Conservation (phyloP, 2,329 filamentous ascomycete species). For the Penicillium decumbens region DNA sequence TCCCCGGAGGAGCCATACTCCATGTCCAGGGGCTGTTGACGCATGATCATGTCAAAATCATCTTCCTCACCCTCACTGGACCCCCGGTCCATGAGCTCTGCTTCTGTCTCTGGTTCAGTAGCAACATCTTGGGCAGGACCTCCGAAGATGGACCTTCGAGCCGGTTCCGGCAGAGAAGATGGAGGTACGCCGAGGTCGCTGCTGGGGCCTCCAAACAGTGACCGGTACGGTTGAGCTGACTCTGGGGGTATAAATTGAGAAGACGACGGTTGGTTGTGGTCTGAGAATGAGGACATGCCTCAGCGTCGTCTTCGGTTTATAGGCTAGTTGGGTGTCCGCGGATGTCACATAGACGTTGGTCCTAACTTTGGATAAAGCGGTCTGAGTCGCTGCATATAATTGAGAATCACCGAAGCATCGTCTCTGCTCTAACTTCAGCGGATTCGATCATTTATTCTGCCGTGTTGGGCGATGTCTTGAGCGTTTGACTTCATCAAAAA, state of each 20-base stretch:
- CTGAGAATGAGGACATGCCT: conserved; percentile 30
- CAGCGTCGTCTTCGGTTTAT: conserved; percentile 1
- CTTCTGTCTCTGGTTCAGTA: conserved; percentile 11
- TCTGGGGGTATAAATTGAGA: conserved; percentile 21
- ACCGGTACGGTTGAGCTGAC: conserved; percentile 18
- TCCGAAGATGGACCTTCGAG: conserved; percentile 28
- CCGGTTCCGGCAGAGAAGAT: conserved; percentile 28
- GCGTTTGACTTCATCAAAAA: conserved; percentile 7
- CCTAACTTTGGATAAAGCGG: background rate
- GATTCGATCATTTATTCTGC: background rate
- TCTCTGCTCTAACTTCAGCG: background rate
- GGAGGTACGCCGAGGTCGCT: conserved; percentile 23
- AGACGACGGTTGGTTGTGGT: conserved; percentile 12
- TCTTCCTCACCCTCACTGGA: conserved; percentile 6
- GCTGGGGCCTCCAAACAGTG: conserved; percentile 24
- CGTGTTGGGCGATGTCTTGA: background rate
- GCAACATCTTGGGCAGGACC: conserved; percentile 24
- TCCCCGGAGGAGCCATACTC: conserved; percentile 25
- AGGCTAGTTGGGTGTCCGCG: background rate
- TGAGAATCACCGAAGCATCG: conserved; percentile 3
- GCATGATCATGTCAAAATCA: conserved; percentile 22
- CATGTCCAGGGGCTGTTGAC: conserved; percentile 16
- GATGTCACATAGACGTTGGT: conserved; percentile 9
- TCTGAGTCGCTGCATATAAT: background rate
- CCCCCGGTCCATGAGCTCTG: conserved; percentile 5